Percentiles rank a stretch among this genome's conserved stretches.
phyloP scores from a whole-genome alignment of 371 early-diverging fungal species.

The Circinella minor region DNA sequence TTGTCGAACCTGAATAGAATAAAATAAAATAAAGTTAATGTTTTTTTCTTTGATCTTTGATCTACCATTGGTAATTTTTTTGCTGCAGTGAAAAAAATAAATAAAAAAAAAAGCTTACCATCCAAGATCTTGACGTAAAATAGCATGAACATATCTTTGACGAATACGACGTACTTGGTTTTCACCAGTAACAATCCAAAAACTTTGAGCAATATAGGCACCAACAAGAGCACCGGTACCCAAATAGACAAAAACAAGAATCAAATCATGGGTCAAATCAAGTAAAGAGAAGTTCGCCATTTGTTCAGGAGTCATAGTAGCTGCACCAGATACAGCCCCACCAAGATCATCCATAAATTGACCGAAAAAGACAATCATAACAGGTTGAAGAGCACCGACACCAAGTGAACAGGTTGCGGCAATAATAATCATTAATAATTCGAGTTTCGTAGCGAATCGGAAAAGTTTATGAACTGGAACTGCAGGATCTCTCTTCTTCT shows the following conservation, averaged over 20 bases:
- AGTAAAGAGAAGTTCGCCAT: slow-evolving; percentile 24
- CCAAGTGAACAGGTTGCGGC: slow-evolving; percentile 32
- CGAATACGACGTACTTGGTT: slow-evolving; percentile 45
- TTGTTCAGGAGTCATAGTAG: not conserved
- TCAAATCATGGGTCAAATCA: slow-evolving; percentile 21
- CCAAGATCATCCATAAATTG: slow-evolving; percentile 36
- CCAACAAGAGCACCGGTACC: slow-evolving; percentile 44
- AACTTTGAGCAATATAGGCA: slow-evolving; percentile 40
- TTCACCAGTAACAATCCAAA: slow-evolving; percentile 49
- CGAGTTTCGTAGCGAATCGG: slow-evolving; percentile 38
- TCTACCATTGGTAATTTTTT: not conserved
- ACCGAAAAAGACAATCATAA: slow-evolving; percentile 48
- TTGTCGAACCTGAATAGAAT: slow-evolving; percentile 69
- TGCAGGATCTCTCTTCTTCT: slow-evolving; percentile 40
- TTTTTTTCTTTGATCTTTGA: too few species aligned
- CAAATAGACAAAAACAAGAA: slow-evolving; percentile 52
- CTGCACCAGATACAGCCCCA: slow-evolving; percentile 13
- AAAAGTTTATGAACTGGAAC: slow-evolving; percentile 38
- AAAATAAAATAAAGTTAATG: not conserved
- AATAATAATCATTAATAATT: slow-evolving; percentile 29
- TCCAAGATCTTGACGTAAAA: slow-evolving; percentile 88
- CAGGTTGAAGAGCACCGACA: slow-evolving; percentile 49
- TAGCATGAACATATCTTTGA: slow-evolving; percentile 66
- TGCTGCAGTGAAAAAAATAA: not conserved
- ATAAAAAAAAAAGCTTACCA: slow-evolving; percentile 65